Evolutionary conservation across 2,329 filamentous ascomycete genomes (phyloP).

Genomic region (Colletotrichum trifolii): DNA sequence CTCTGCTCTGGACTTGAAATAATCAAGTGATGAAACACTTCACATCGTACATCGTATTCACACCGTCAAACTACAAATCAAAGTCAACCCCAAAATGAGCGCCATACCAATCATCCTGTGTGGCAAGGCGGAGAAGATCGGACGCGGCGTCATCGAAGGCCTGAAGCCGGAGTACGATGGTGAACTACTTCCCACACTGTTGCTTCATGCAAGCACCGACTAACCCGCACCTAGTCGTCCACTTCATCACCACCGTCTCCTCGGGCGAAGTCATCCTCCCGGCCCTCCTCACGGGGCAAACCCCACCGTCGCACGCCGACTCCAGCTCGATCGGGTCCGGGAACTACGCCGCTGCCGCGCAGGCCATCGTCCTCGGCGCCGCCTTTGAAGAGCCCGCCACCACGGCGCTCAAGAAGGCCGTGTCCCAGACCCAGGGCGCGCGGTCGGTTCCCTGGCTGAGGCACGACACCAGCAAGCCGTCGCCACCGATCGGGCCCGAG

Average conservation of each 20-base stretch:
- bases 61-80: slow-evolving; percentile 1
- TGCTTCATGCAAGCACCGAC: neutral
- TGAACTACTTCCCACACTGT: slow-evolving; percentile 1
- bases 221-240: slow-evolving; percentile 28
- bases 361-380: slow-evolving; percentile 32
- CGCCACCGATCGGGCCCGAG: slow-evolving; percentile 41
- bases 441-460: slow-evolving; percentile 40
- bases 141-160: slow-evolving; percentile 39
- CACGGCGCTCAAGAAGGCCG: slow-evolving; percentile 11
- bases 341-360: slow-evolving; percentile 26
- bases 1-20: neutral
- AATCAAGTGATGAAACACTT: neutral
- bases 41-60: neutral
- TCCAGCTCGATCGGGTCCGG: slow-evolving; percentile 36
- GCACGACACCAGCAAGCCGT: slow-evolving; percentile 38
- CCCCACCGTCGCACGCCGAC: slow-evolving; percentile 31
- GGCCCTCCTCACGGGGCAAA: slow-evolving; percentile 23
- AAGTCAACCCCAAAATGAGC: neutral
- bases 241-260: slow-evolving; percentile 31
- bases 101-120: slow-evolving; percentile 40
- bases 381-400: slow-evolving; percentile 31
- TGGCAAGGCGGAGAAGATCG: slow-evolving; percentile 40
- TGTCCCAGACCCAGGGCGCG: neutral
- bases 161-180: slow-evolving; percentile 43
- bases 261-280: slow-evolving; percentile 35